Evolutionary conservation across 2,329 filamentous ascomycete genomes (phyloP), one percentile per base, ranked within the genome.

Genomic region (Fusarium phyllophilum): DNA sequence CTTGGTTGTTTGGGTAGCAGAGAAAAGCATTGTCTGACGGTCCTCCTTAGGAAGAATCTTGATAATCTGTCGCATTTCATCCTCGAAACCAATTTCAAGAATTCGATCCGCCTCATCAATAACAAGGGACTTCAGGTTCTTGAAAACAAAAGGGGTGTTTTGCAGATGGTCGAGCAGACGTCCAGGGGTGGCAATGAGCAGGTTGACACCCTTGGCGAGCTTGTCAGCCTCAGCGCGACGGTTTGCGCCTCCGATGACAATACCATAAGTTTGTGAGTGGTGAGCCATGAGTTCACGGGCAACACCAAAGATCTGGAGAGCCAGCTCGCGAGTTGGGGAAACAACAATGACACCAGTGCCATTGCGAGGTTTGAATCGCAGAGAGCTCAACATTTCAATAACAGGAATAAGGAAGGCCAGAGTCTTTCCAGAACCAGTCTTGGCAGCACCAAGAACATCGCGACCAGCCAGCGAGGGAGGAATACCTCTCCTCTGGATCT

Each of bases 81-180:
- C 96, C 83, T 99, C 96, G 87, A 99, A 99, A 78, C 96, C 96
- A 72, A 98, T 94, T 85, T 99, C 96, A 49, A 99, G 86, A 72
- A 99, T 98, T 54, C 96, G 92, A 82, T 99, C 96, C 24, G 96
- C 96, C 85, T 99, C 96, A 78, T 99, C 96, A 76, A 98, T 98
- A 75, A 99, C 90, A 41, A 99, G 87, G 3, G 94, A 93, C 83
- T 95, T 95, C 77, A 97, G 85, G 83, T 98, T 97, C 87, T 97
- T 97, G 89, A 94, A 97, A 45, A 91, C 86, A 75, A 98, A 98
- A 26, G 93, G 92, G 0, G 96, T 98, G 81, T 96, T 97, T 82
- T 96, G 94, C 46, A 99, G 87, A 81, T 99, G 96, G 85, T 99
- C 96, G 24, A 99, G 90, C 63, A 99, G 87, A 63, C 96, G 90